A percentile compares a stretch with the other conserved stretches of the same genome.
phyloP scores from a whole-genome alignment of 2,329 filamentous ascomycete genomes.

The Cylindrodendrum hubeiense region DNA sequence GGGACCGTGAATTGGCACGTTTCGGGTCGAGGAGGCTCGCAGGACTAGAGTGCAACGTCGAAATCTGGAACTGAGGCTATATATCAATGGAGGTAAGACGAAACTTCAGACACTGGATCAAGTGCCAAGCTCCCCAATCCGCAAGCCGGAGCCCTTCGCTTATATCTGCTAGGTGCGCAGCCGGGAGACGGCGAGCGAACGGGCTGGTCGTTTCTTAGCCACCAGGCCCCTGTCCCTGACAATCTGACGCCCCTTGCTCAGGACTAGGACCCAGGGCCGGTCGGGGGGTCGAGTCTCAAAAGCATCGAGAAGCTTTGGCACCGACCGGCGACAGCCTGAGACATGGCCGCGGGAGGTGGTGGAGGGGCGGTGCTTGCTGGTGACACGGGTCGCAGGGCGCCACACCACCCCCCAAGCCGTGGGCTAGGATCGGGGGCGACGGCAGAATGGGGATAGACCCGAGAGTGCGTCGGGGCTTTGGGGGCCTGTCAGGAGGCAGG shows the following conservation, averaged over 20 bases:
- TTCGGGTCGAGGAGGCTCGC: slow-evolving; percentile 41
- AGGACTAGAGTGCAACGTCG: slow-evolving; percentile 32
- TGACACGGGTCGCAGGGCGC: slow-evolving; percentile 31
- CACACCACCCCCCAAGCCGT: slow-evolving; percentile 28
- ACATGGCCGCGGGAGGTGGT: slow-evolving; percentile 35
- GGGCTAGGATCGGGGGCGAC: slow-evolving; percentile 32
- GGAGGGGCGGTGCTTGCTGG: slow-evolving; percentile 28
- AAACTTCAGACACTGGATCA: slow-evolving; percentile 39
- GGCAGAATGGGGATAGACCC: slow-evolving; percentile 41
- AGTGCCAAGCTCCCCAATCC: slow-evolving; percentile 38
- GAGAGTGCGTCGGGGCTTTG: slow-evolving; percentile 13
- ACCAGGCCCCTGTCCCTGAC: slow-evolving; percentile 36
- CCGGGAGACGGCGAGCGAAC: slow-evolving; percentile 20
- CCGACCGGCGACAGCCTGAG: slow-evolving; percentile 36
- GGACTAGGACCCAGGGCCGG: slow-evolving; percentile 24
- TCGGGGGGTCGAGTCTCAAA: slow-evolving; percentile 23
- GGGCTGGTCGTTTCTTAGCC: slow-evolving; percentile 35
- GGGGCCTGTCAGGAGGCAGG: slow-evolving; percentile 36
- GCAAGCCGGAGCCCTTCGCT: slow-evolving; percentile 37
- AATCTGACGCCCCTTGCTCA: slow-evolving; percentile 31
- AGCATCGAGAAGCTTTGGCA: slow-evolving; percentile 41
- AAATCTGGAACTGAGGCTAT: slow-evolving; percentile 42
- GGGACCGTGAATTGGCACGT: slow-evolving; percentile 39
- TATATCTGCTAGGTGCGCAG: slow-evolving; percentile 34
- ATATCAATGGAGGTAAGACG: slow-evolving; percentile 42